Evolutionary conservation across 805 yeast species (phyloP).

Genomic region (Candida lessepsii): DNA sequence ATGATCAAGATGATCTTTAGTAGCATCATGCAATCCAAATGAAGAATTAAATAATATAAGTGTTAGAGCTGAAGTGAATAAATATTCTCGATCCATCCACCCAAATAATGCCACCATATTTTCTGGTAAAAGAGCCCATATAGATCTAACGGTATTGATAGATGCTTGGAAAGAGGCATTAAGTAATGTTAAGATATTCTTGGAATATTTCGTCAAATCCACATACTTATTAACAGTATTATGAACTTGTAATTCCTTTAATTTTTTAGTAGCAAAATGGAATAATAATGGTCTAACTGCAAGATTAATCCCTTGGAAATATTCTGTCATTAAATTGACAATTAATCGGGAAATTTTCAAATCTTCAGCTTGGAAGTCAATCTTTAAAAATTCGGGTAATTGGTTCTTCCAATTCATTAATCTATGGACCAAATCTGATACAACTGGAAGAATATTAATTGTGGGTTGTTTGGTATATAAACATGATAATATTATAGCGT

Average conservation of each 20-base stretch:
- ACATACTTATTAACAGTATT: conserved; percentile 49
- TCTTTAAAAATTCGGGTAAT: conserved; percentile 61
- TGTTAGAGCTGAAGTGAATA: conserved; percentile 75
- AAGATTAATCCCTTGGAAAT: conserved; percentile 76
- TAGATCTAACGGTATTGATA: conserved; percentile 66
- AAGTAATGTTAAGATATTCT: conserved; percentile 62
- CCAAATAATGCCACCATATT: conserved; percentile 85
- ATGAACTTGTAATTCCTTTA: conserved; percentile 47
- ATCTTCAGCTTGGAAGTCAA: conserved; percentile 56
- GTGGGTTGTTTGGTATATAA: conserved; percentile 75
- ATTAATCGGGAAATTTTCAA: conserved; percentile 62
- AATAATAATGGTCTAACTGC: conserved; percentile 76
- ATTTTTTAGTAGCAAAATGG: conserved; percentile 69
- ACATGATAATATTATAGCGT: conserved; percentile 67
- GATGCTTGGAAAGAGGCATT: conserved; percentile 82
- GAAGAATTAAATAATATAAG: conserved; percentile 72
- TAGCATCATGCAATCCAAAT: conserved; percentile 78
- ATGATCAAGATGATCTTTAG: conserved; percentile 68
- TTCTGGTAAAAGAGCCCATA: conserved; percentile 73
- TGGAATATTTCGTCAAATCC: conserved; percentile 66
- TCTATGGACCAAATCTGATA: conserved; percentile 66
- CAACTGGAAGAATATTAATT: conserved; percentile 70
- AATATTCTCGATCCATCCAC: conserved; percentile 82
- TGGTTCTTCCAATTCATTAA: conserved; percentile 65
- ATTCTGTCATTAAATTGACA: conserved; percentile 78